phyloP scores from a whole-genome alignment of 2,329 filamentous ascomycete species.

The Botrytis hyacinthi region DNA sequence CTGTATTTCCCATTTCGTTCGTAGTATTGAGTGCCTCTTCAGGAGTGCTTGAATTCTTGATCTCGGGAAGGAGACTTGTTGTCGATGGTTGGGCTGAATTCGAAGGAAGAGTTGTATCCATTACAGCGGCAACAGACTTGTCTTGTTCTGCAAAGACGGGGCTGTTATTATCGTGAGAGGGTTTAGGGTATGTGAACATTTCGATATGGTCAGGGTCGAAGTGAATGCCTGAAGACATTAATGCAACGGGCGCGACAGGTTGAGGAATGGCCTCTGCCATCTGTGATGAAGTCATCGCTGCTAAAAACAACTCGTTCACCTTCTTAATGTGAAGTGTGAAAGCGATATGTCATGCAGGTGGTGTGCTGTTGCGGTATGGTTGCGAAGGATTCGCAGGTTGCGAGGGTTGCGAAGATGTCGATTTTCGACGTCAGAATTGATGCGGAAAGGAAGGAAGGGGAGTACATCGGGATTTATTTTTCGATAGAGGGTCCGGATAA shows the following conservation, averaged over 20 bases:
- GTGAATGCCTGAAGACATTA: constrained; percentile 14
- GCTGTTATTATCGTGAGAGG: not conserved
- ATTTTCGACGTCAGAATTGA: not conserved
- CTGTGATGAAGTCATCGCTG: constrained; percentile 41
- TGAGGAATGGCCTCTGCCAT: constrained; percentile 20
- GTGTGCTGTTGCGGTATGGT: not conserved
- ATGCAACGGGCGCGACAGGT: constrained; percentile 18
- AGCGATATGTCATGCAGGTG: not conserved
- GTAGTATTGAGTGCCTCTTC: not conserved
- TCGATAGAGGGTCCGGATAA: constrained; percentile 10
- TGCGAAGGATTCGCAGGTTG: not conserved
- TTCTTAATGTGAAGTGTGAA: constrained; percentile 8
- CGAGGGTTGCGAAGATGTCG: constrained; percentile 3
- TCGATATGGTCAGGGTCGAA: not conserved
- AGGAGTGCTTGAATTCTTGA: too few species aligned
- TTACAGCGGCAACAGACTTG: not conserved
- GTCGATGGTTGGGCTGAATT: not conserved
- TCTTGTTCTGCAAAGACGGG: not conserved
- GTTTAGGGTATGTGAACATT: not conserved
- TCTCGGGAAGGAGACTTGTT: not conserved
- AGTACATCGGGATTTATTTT: constrained; percentile 12
- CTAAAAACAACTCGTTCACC: constrained; percentile 40
- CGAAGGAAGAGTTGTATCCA: not conserved
- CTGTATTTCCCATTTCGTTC: not conserved
- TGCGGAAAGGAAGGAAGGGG: not conserved